These are phyloP conservation scores for Neofusicoccum ribis DNA, from an alignment of 2,329 filamentous ascomycete species.

Conservation along the genomic window DNA sequence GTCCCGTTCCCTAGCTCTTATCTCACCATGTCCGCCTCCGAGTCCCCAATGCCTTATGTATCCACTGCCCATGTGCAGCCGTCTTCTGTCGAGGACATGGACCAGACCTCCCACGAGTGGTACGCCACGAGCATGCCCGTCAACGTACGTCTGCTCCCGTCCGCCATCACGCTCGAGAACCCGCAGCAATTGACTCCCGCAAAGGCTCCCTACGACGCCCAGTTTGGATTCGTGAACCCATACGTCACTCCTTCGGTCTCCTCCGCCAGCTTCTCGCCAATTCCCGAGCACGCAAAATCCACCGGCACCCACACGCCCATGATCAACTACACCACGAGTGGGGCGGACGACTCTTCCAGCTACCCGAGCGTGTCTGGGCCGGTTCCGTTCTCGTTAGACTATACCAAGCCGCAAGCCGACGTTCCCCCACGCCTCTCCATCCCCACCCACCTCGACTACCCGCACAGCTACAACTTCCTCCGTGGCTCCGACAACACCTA, in stretches of 20 bases:
- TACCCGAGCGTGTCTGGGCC: conserved; percentile 32
- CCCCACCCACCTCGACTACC: conserved; percentile 24
- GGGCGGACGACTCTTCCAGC: conserved; percentile 28
- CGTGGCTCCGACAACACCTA: conserved; percentile 13
- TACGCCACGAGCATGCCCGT: conserved; percentile 11
- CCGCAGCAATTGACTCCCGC: not conserved
- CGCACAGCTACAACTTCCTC: conserved; percentile 27
- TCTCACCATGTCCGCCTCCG: conserved; percentile 11
- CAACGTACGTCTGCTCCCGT: conserved; percentile 1
- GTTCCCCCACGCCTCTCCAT: conserved; percentile 18
- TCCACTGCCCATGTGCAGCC: not conserved
- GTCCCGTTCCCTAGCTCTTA: not conserved
- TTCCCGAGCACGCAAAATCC: conserved; percentile 28
- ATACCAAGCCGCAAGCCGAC: not conserved
- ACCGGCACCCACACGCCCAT: conserved; percentile 25
- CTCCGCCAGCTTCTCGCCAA: conserved; percentile 27
- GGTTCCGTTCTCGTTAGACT: conserved; percentile 26
- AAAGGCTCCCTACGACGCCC: conserved; percentile 28
- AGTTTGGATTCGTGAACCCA: conserved; percentile 31
- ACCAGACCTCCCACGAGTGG: conserved; percentile 1
- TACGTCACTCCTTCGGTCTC: conserved; percentile 35
- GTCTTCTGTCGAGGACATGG: conserved; percentile 3
- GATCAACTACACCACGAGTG: conserved; percentile 24
- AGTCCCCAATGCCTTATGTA: conserved; percentile 16
- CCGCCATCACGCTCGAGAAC: not conserved